Conservation (phyloP, 495 filamentous ascomycete genomes). For the Penicillium roqueforti region DNA sequence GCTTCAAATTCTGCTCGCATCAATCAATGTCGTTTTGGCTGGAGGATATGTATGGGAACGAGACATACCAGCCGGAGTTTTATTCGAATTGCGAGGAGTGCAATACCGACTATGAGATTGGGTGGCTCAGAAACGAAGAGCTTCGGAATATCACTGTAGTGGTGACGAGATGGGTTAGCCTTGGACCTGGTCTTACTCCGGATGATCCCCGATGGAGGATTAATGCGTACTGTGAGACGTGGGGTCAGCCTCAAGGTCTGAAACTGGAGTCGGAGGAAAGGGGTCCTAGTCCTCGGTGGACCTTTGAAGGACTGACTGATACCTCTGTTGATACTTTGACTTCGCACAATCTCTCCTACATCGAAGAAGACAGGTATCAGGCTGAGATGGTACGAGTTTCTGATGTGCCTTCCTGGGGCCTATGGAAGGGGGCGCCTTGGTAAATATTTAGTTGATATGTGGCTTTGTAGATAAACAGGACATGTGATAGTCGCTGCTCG, state of each 20-base stretch:
- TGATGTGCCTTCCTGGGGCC: not conserved
- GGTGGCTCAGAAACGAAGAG: too few species aligned
- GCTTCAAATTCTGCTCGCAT: too few species aligned
- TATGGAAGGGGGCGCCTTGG: not conserved
- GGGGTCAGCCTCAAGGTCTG: not conserved
- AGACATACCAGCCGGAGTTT: too few species aligned
- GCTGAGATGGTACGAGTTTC: not conserved
- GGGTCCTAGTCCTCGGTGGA: not conserved
- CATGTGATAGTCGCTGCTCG: not conserved
- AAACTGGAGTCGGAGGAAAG: not conserved
- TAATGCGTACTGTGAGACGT: not conserved
- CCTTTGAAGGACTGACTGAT: not conserved
- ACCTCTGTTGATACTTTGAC: not conserved
- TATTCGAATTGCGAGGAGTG: not conserved
- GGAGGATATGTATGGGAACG: not conserved
- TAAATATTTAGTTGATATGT: not conserved
- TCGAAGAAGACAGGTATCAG: not conserved
- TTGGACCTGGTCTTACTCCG: not conserved
- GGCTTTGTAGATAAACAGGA: not conserved
- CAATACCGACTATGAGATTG: not conserved
- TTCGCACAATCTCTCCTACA: not conserved
- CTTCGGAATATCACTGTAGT: too few species aligned
- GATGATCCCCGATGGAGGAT: slow-evolving; percentile 2
- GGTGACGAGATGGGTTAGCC: slow-evolving; percentile 1
- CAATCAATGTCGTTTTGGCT: too few species aligned